Conservation (phyloP, 2,329 filamentous ascomycete species). For the Trichoderma sp. region DNA sequence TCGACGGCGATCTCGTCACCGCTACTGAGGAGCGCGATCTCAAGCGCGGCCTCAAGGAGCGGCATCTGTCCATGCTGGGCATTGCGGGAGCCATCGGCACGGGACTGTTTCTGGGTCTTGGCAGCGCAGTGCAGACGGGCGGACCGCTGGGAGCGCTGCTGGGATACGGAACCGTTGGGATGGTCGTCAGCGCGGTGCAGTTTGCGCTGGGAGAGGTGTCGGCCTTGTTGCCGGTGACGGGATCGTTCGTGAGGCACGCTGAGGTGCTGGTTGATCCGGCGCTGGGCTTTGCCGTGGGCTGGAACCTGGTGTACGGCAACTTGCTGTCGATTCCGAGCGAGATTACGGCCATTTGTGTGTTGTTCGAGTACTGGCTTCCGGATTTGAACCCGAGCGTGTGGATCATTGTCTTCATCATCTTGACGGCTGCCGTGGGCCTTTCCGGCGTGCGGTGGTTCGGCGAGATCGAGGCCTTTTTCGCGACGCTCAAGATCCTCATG, state of each 20-base stretch:
- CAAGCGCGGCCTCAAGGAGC: conserved; percentile 38
- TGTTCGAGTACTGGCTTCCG: conserved; percentile 61
- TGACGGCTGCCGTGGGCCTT: conserved; percentile 57
- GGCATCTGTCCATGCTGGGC: conserved; percentile 60
- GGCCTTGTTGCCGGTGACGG: conserved; percentile 60
- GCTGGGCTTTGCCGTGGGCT: conserved; percentile 54
- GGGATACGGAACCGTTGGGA: conserved; percentile 55
- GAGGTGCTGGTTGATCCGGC: conserved; percentile 62
- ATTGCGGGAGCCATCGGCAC: conserved; percentile 62
- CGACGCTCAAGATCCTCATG: conserved; percentile 56
- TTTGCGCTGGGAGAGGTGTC: conserved; percentile 60
- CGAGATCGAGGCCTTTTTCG: conserved; percentile 55
- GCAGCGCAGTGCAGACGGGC: conserved; percentile 51
- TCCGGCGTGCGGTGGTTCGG: conserved; percentile 59
- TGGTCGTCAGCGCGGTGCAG: conserved; percentile 57
- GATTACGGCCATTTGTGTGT: conserved; percentile 60
- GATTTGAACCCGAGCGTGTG: conserved; percentile 53
- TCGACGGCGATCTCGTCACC: conserved; percentile 46
- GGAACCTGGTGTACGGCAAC: conserved; percentile 56
- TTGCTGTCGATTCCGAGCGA: conserved; percentile 56
- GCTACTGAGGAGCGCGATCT: conserved; percentile 49
- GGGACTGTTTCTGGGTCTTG: conserved; percentile 59
- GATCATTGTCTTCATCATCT: conserved; percentile 48
- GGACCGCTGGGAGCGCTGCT: conserved; percentile 49
- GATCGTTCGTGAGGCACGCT: conserved; percentile 59